phyloP scores from a whole-genome alignment of 768 basidiomycete genomes.

The Lactarius pseudohatsudake region DNA sequence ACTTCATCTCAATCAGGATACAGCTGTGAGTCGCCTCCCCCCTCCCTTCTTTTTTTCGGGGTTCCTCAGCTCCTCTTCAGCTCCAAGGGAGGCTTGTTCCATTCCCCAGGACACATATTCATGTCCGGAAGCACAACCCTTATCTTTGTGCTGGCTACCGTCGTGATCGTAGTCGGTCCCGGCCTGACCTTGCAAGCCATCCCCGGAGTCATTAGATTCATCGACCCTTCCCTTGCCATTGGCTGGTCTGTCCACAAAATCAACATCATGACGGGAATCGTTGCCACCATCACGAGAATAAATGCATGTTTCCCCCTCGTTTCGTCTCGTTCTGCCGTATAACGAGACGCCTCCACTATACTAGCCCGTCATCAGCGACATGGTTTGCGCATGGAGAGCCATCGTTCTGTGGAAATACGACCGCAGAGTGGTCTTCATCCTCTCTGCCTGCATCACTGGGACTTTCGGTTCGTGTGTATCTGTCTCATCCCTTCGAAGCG shows the following conservation, averaged over 20 bases:
- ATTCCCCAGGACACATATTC: slow-evolving; percentile 18
- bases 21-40: slow-evolving; percentile 10
- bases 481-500: not conserved
- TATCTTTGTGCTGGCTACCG: slow-evolving; percentile 22
- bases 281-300: slow-evolving; percentile 8
- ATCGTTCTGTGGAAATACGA: slow-evolving; percentile 20
- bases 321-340: not conserved
- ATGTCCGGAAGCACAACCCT: slow-evolving; percentile 6
- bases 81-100: slow-evolving; percentile 14
- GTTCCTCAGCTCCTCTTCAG: not conserved
- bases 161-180: slow-evolving; percentile 8
- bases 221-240: slow-evolving; percentile 5
- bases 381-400: slow-evolving; percentile 25
- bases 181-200: slow-evolving; percentile 12
- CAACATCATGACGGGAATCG: not conserved
- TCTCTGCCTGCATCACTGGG: slow-evolving; percentile 13
- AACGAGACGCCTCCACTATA: not conserved
- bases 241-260: slow-evolving; percentile 22
- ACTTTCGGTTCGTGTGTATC: slow-evolving; percentile 8
- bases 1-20: slow-evolving; percentile 21
- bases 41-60: not conserved
- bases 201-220: slow-evolving; percentile 11
- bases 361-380: slow-evolving; percentile 24
- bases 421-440: slow-evolving; percentile 18
- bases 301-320: slow-evolving; percentile 15